These are phyloP conservation scores for Colletotrichum theobromicola DNA, from an alignment of 2,329 filamentous ascomycete genomes.

Conservation along the genomic window DNA sequence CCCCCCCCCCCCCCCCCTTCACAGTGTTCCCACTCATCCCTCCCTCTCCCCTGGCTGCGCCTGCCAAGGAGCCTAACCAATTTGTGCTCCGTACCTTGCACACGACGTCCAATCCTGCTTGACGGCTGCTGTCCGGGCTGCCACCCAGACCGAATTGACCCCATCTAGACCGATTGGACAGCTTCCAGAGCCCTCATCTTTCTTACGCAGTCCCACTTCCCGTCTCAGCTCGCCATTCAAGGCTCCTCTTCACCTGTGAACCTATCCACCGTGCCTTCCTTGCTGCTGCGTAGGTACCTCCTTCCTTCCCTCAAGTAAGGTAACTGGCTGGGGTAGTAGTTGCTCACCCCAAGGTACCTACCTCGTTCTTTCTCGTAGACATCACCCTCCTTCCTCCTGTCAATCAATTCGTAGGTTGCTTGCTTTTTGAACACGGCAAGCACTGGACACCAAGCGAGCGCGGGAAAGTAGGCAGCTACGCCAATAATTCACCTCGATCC, in stretches of 20 bases:
- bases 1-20: not conserved
- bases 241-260: not conserved
- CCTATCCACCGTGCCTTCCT: not conserved
- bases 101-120: not conserved
- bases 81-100: slow-evolving; percentile 13
- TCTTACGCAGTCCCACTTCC: slow-evolving; percentile 5
- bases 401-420: not conserved
- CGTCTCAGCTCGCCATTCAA: slow-evolving; percentile 12
- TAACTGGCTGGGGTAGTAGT: not conserved
- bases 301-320: not conserved
- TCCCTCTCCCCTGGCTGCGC: not conserved
- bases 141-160: not conserved
- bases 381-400: not conserved
- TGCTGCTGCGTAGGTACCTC: not conserved
- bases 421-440: not conserved
- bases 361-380: not conserved
- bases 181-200: not conserved
- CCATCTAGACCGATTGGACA: slow-evolving; percentile 7
- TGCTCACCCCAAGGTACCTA: not conserved
- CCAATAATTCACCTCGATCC: not conserved
- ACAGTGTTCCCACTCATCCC: not conserved
- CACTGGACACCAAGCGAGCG: not conserved
- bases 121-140: not conserved
- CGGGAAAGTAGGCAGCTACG: not conserved
- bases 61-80: not conserved